Base-by-base conservation (phyloP, 805 yeast species). In the Blastobotrys peoriensis region DNA sequence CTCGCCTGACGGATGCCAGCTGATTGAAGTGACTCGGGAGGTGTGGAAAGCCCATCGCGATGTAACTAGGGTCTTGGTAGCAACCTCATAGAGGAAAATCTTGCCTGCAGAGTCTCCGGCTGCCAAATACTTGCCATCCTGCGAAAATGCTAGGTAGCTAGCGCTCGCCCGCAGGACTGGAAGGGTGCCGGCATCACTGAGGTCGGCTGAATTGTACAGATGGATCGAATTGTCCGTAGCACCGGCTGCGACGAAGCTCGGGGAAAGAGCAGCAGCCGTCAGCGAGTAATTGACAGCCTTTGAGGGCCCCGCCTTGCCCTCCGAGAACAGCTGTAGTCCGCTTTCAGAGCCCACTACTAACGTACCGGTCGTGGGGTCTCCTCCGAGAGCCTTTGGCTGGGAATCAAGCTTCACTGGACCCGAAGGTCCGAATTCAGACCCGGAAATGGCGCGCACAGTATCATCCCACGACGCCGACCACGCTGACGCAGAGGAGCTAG, bases 11-110 rank as follows among this genome's bases (percentile, higher is more conserved):
- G 68, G 68, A 37, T 81, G 75, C 98, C 98, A 93, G 19, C 78
- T 64, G 39, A 93, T 84, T 23, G 81, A 75, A 47, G 78, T 79
- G 50, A 93, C 83, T 44, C 76, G 79, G 45, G 95, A 82, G 2
- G 89, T 85, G 62, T 93, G 97, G 79, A 86, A 91, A 0, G 95
- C 82, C 99, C 99, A 93, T 60, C 97, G 77, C 0, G 94, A 78
- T 2, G 98, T 87, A 16, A 63, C 56, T 5, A 86, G 66, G 2
- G 73, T 53, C 41, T 69, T 75, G 33, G 78, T 79, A 2, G 61
- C 62, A 4, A 79, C 61, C 51, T 78, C 73, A 64, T 78, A 87
- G 30, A 89, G 70, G n/a, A 81, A 65, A 52, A 88, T 86, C 62
- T 91, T 93, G 27, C 98, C 98, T 43, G 83, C 71, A 3, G 73